These are phyloP conservation scores for Geotrichum europaeum DNA, from an alignment of 1,139 yeast species.

Conservation along the genomic window DNA sequence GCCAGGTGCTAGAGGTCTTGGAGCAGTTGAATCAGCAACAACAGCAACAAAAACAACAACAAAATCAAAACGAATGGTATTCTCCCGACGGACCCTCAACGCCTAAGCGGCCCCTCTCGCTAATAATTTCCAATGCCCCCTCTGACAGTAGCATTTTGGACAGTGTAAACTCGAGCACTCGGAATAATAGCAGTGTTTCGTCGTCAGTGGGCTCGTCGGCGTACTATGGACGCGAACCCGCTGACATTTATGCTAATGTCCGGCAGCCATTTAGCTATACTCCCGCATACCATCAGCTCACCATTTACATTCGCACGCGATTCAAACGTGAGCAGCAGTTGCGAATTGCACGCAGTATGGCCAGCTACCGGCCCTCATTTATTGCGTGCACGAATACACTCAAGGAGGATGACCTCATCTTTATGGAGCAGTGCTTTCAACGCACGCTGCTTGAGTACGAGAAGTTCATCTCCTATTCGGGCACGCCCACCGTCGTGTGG, in stretches of 20 bases:
- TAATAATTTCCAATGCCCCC: slow-evolving; percentile 12
- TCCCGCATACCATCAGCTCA: slow-evolving; percentile 78
- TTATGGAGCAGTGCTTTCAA: slow-evolving; percentile 94
- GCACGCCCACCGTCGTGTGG: slow-evolving; percentile 95
- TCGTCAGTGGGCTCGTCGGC: not conserved
- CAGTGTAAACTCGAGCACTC: not conserved
- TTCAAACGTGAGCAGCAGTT: slow-evolving; percentile 69
- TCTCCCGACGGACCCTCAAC: not conserved
- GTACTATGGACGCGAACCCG: slow-evolving; percentile 22
- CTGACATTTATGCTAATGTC: slow-evolving; percentile 29
- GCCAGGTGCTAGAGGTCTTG: slow-evolving; percentile 15
- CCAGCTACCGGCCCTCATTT: slow-evolving; percentile 83
- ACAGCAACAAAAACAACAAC: not conserved
- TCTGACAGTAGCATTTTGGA: not conserved
- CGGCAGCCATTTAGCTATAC: slow-evolving; percentile 74
- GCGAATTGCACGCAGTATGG: slow-evolving; percentile 82
- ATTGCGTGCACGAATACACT: slow-evolving; percentile 86
- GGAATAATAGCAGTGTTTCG: not conserved
- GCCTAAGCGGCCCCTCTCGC: slow-evolving; percentile 16
- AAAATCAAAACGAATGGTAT: slow-evolving; percentile 11
- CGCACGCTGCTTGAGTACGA: slow-evolving; percentile 82
- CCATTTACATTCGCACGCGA: slow-evolving; percentile 64
- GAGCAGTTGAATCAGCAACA: slow-evolving; percentile 11
- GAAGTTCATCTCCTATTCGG: slow-evolving; percentile 71
- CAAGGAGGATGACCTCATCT: slow-evolving; percentile 83